phyloP scores from a whole-genome alignment of 805 yeast genomes.

The Yamadazyma scolyti region DNA sequence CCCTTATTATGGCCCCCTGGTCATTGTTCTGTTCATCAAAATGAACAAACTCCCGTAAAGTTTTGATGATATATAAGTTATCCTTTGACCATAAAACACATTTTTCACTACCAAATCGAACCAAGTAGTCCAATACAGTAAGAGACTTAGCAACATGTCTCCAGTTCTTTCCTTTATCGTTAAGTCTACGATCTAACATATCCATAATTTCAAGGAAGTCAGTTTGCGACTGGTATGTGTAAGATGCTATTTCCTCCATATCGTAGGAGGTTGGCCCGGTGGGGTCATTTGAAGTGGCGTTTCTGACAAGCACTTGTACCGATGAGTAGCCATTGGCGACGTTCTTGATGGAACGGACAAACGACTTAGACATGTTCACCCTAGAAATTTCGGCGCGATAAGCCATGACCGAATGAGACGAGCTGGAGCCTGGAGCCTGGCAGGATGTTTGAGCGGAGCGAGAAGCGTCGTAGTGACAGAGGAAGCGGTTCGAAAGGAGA shows the following conservation, averaged over 20 bases:
- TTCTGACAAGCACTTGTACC: conserved; percentile 83
- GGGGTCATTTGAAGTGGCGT: conserved; percentile 87
- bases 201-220: conserved; percentile 91
- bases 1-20: conserved; percentile 82
- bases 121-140: conserved; percentile 83
- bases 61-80: conserved; percentile 81
- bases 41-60: conserved; percentile 84
- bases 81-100: conserved; percentile 91
- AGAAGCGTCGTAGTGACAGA: no score
- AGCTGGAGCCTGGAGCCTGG: no score
- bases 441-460: no score
- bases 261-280: conserved; percentile 77
- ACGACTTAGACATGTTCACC: conserved; percentile 79
- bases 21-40: conserved; percentile 75
- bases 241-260: conserved; percentile 78
- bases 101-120: conserved; percentile 80
- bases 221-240: conserved; percentile 62
- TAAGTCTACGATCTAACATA: conserved; percentile 84
- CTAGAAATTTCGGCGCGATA: no score
- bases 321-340: conserved; percentile 85
- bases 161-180: conserved; percentile 97
- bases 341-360: conserved; percentile 82
- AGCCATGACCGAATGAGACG: no score
- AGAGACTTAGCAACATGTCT: conserved; percentile 91
- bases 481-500: no score